Percentiles rank a stretch among this genome's conserved stretches.
Evolutionary conservation across 2,329 filamentous ascomycete species (phyloP).

Genomic region (Shiraia sp.): DNA sequence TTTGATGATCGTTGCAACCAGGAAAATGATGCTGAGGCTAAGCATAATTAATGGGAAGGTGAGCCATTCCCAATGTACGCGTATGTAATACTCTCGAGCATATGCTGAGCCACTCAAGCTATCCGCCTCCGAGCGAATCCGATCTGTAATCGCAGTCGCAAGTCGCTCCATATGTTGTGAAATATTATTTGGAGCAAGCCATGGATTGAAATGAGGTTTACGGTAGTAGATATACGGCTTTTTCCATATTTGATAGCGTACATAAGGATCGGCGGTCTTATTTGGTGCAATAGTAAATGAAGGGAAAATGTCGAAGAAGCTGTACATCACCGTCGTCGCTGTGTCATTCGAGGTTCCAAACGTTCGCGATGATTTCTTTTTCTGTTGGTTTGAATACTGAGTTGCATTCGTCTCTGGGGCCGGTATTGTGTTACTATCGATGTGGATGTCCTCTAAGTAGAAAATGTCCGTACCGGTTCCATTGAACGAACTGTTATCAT

Average conservation of each 20-base stretch:
- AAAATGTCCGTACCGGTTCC: not conserved
- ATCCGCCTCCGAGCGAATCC: constrained; percentile 15
- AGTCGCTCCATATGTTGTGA: constrained; percentile 23
- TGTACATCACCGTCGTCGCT: not conserved
- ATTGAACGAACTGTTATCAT: no score
- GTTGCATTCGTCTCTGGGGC: no score
- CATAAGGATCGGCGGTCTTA: not conserved
- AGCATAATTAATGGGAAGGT: constrained; percentile 27
- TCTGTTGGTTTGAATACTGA: no score
- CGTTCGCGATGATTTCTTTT: no score
- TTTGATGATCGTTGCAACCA: constrained; percentile 24
- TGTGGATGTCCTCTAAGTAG: not conserved
- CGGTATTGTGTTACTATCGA: no score
- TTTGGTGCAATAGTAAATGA: constrained; percentile 1
- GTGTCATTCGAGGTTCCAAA: constrained; percentile 9
- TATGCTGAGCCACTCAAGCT: constrained; percentile 13
- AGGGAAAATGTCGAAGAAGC: constrained; percentile 13
- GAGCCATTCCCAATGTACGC: constrained; percentile 29
- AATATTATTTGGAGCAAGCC: constrained; percentile 25
- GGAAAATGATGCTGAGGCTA: constrained; percentile 22
- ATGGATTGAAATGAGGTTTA: constrained; percentile 19
- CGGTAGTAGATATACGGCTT: no score
- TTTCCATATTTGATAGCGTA: no score
- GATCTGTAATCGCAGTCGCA: constrained; percentile 21
- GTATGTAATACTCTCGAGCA: constrained; percentile 12